Evolutionary conservation across 306 rosid genomes (phyloP).

Genomic region (Prinsepia uniflora): DNA sequence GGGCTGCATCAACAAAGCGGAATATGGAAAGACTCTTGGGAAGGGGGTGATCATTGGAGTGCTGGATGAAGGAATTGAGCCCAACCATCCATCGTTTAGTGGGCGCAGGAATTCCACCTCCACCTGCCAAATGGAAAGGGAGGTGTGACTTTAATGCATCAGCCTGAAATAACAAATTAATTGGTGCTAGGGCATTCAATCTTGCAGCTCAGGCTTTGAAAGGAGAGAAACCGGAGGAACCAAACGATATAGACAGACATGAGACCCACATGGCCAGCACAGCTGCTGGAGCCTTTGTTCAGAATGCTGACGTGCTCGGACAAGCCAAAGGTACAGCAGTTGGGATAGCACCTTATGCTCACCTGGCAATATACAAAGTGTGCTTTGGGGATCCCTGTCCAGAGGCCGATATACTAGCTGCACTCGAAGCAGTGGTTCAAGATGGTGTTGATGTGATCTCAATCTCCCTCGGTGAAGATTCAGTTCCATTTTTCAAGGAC

Average conservation of each 20-base stretch:
- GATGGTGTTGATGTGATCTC: conserved; percentile 73
- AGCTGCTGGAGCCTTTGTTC: conserved; percentile 63
- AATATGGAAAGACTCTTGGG: conserved; percentile 65
- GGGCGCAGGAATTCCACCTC: conserved; percentile 66
- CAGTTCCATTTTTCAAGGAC: conserved; percentile 52
- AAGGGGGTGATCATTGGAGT: conserved; percentile 75
- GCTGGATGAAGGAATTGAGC: conserved; percentile 55
- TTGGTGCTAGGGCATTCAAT: conserved; percentile 66
- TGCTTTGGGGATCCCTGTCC: conserved; percentile 40
- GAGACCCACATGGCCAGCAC: conserved; percentile 78
- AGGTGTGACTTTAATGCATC: conserved; percentile 49
- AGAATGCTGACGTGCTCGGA: conserved; percentile 56
- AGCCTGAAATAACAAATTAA: conserved; percentile 67
- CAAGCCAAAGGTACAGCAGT: conserved; percentile 73
- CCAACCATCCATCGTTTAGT: conserved; percentile 64
- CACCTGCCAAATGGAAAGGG: conserved; percentile 81
- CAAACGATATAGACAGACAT: conserved; percentile 53
- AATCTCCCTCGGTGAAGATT: conserved; percentile 41
- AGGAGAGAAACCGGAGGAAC: conserved; percentile 40
- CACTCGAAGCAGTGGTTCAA: conserved; percentile 34
- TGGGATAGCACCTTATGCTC: conserved; percentile 76
- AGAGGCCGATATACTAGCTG: conserved; percentile 37
- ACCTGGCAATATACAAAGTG: conserved; percentile 55
- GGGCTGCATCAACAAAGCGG: conserved; percentile 57
- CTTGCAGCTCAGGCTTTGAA: conserved; percentile 32